phyloP scores from a whole-genome alignment of 2,329 filamentous ascomycete genomes.

The Cercospora sesami region DNA sequence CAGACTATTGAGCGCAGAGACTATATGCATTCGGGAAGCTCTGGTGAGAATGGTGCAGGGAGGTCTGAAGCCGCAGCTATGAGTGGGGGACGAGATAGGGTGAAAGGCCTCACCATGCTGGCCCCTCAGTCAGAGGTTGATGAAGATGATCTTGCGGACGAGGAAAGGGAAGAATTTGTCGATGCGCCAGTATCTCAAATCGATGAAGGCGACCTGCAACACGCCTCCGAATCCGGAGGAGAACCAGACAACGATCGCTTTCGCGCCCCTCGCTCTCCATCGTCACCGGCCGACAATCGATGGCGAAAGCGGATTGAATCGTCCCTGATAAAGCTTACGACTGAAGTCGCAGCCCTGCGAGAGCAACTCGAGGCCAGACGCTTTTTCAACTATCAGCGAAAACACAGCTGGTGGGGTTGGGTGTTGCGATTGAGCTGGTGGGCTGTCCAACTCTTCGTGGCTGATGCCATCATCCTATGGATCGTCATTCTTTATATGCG shows the following conservation, averaged over 20 bases:
- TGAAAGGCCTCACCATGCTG: constrained; percentile 56
- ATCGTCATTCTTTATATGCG: constrained; percentile 72
- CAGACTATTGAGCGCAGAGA: constrained; percentile 39
- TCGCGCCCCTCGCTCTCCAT: constrained; percentile 15
- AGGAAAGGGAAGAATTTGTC: constrained; percentile 49
- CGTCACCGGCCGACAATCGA: constrained; percentile 48
- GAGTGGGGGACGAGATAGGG: constrained; percentile 13
- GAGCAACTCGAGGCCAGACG: constrained; percentile 83
- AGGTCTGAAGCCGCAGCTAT: constrained; percentile 35
- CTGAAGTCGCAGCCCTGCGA: constrained; percentile 85
- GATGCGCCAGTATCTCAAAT: constrained; percentile 52
- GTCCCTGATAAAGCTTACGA: constrained; percentile 83
- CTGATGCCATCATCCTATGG: constrained; percentile 67
- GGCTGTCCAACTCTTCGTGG: constrained; percentile 68
- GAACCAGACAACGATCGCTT: constrained; percentile 20
- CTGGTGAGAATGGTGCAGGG: constrained; percentile 26
- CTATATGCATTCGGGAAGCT: constrained; percentile 34
- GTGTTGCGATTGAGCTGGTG: constrained; percentile 69
- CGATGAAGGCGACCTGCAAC: constrained; percentile 37
- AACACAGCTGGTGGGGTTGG: constrained; percentile 68
- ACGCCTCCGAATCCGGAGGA: constrained; percentile 21
- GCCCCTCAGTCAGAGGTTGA: constrained; percentile 78
- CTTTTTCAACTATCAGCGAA: constrained; percentile 67
- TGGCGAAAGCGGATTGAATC: constrained; percentile 84
- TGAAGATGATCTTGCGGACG: constrained; percentile 40